phyloP scores from a whole-genome alignment of 2,329 filamentous ascomycete species.

The Aspergillus sp. region DNA sequence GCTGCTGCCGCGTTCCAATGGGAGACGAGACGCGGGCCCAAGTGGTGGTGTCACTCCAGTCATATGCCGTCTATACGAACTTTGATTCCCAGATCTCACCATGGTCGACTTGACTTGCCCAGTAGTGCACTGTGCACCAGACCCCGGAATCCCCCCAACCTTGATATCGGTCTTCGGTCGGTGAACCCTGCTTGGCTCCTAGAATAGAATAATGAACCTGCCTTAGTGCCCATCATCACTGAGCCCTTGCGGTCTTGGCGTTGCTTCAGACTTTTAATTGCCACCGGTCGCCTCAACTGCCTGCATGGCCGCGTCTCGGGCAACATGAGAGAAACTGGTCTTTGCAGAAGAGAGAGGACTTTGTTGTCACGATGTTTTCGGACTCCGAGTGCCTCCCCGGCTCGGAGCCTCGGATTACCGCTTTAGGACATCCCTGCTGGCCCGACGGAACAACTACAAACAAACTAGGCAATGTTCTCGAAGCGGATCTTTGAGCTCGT shows the following conservation, averaged over 20 bases:
- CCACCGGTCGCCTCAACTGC: too few relatives aligned
- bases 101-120: too few relatives aligned
- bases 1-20: not conserved
- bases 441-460: not conserved
- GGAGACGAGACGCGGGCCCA: not conserved
- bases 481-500: not conserved
- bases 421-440: conserved; percentile 9
- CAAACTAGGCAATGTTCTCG: not conserved
- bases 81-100: too few relatives aligned
- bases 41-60: not conserved
- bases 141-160: not conserved
- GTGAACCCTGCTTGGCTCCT: not conserved
- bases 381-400: not conserved
- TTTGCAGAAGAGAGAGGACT: not conserved
- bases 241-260: not conserved
- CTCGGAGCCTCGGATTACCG: conserved; percentile 12
- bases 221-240: not conserved
- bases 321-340: not conserved
- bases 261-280: not conserved
- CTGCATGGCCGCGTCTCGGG: not conserved
- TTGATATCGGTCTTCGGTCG: not conserved
- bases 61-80: not conserved
- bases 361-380: not conserved
- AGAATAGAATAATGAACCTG: not conserved
- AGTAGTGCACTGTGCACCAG: too few relatives aligned